Evolutionary conservation across 495 filamentous ascomycete genomes (phyloP).

Genomic region (Schizothecium vesticola): DNA sequence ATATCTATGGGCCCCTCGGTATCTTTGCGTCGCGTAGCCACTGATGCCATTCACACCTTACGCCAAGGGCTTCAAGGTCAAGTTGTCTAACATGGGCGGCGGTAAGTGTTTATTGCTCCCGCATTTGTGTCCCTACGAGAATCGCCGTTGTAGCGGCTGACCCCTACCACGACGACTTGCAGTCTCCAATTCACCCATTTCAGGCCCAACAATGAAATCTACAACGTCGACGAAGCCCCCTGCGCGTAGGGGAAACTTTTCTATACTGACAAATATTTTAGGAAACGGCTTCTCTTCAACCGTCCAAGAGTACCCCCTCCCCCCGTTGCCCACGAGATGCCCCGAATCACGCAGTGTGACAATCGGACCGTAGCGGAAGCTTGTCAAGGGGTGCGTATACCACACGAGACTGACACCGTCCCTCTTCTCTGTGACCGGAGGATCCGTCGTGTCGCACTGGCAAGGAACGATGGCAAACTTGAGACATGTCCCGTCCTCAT

Average conservation of each 20-base stretch:
- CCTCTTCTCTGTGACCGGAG: neutral
- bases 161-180: neutral
- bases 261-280: neutral
- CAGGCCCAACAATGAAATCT: neutral
- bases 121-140: neutral
- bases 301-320: neutral
- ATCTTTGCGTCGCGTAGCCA: constrained; percentile 3
- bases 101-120: neutral
- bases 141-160: too few relatives aligned
- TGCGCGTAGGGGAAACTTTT: neutral
- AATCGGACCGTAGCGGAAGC: neutral
- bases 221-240: neutral
- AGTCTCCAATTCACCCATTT: neutral
- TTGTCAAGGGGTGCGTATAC: neutral
- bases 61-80: neutral
- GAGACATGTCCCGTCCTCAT: neutral
- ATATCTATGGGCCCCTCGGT: neutral
- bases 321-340: neutral
- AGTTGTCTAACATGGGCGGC: neutral
- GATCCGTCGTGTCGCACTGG: neutral
- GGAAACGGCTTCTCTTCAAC: neutral
- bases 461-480: neutral
- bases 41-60: neutral
- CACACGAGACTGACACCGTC: neutral
- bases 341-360: neutral